Base-by-base conservation (phyloP, 352 stramenopile genomes). In the Discostella stelligera region DNA sequence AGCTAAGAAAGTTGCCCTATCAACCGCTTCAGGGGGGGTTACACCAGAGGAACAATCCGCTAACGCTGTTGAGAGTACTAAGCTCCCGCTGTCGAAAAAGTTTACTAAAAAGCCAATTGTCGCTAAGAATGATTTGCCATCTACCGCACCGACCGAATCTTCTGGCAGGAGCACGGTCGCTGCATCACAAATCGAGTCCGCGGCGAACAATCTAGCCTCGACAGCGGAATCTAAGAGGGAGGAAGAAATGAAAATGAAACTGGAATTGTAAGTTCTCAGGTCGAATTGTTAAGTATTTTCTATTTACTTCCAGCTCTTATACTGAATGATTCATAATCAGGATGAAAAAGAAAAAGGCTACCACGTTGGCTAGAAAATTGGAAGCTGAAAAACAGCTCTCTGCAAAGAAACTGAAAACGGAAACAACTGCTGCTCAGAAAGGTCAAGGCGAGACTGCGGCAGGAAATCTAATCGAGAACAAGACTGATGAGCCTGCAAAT, bases 371-470 rank as follows among this genome's bases (percentile, higher is more conserved):
- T 54, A 73, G 79, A 46, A 77, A 73, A 32, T 74, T 78, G 4
- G 66, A 78, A 20, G 76, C 79, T 37, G 74, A 61, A 21, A 83
- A 84, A 55, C 67, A 87, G 50, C 55, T 86, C 30, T 77, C 72
- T 53, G 81, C 82, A 56, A 83, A 89, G 39, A 83, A 73, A 21
- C 46, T 59, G 39, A 60, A 78, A 30, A 60, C 55, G 32, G 64
- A 74, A 21, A 67, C 63, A 46, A 9, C 41, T 14, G 14, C 54
- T n/a, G 55, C 66, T 18, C n/a, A 46, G 20, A 66, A 63, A 44
- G 56, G 64, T 69, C 52, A 39, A 59, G 21, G 25, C 54, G 59
- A 58, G 20, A 53, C 41, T 48, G 3, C n/a, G 16, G 64, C 63
- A 14, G 20, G 52, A 52, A 32, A 32, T 32, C 27, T 5, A 32